Conservation (phyloP, 2,329 filamentous ascomycete genomes). For the Fusarium virguliforme region DNA sequence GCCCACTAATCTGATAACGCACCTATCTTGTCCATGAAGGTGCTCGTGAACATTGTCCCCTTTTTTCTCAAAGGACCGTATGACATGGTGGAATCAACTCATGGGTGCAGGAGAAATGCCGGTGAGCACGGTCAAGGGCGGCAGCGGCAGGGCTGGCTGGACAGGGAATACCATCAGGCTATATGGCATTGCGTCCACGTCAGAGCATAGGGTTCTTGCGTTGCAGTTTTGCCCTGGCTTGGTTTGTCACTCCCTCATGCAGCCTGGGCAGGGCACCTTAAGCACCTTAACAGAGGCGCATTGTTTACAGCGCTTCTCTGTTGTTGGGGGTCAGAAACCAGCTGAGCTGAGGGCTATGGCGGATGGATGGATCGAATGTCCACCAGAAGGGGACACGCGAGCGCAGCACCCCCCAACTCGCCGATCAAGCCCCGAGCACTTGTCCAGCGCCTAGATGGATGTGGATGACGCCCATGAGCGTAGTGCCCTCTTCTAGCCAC, state of each 20-base stretch:
- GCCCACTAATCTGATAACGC: slow-evolving; percentile 39
- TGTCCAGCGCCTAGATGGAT: slow-evolving; percentile 30
- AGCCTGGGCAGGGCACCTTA: slow-evolving; percentile 35
- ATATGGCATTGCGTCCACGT: slow-evolving; percentile 35
- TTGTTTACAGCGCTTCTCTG: slow-evolving; percentile 19
- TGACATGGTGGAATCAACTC: slow-evolving; percentile 40
- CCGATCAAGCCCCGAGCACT: slow-evolving; percentile 43
- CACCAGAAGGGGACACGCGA: slow-evolving; percentile 41
- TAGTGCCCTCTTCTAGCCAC: slow-evolving; percentile 43
- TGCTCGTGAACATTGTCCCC: slow-evolving; percentile 24
- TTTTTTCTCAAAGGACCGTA: slow-evolving; percentile 38
- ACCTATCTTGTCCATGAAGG: slow-evolving; percentile 15
- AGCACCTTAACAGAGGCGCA: slow-evolving; percentile 23
- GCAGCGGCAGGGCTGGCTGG: slow-evolving; percentile 27
- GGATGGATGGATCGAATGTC: slow-evolving; percentile 35
- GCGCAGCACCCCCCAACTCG: slow-evolving; percentile 36
- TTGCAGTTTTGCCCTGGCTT: slow-evolving; percentile 28
- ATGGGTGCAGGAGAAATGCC: slow-evolving; percentile 38
- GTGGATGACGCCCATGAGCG: slow-evolving; percentile 45
- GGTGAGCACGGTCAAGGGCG: slow-evolving; percentile 33
- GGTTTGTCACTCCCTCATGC: slow-evolving; percentile 32
- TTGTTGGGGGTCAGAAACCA: slow-evolving; percentile 34
- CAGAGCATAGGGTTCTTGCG: slow-evolving; percentile 34
- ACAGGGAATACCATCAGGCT: slow-evolving; percentile 23
- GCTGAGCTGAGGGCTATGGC: slow-evolving; percentile 37